Percentiles rank a stretch among this genome's conserved stretches.
These are phyloP conservation scores for Fagus crenata DNA, from an alignment of 306 rosid species.

Conservation along the genomic window DNA sequence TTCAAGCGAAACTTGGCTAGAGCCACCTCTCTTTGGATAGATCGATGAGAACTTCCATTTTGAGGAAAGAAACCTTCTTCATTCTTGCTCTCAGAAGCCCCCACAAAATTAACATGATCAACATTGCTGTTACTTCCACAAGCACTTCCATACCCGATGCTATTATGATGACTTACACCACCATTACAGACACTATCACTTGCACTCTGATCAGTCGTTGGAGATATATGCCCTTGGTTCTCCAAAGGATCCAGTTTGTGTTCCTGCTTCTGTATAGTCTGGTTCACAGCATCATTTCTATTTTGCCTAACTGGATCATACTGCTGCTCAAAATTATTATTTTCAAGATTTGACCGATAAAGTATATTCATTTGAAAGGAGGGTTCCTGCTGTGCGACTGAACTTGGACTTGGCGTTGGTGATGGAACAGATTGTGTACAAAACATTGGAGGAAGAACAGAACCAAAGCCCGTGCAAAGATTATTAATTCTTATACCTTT, in stretches of 20 bases:
- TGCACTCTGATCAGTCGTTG: conserved; percentile 69
- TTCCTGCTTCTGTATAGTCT: conserved; percentile 44
- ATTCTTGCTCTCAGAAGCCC: conserved; percentile 55
- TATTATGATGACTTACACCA: conserved; percentile 50
- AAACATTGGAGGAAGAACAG: conserved; percentile 53
- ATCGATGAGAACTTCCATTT: conserved; percentile 48
- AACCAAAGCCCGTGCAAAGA: conserved; percentile 46
- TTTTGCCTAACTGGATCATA: conserved; percentile 36
- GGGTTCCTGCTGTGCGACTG: conserved; percentile 51
- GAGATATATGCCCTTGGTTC: conserved; percentile 60
- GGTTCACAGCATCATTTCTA: conserved; percentile 36
- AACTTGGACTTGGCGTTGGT: conserved; percentile 45
- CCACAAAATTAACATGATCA: conserved; percentile 46
- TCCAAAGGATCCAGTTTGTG: conserved; percentile 50
- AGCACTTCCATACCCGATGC: conserved; percentile 72
- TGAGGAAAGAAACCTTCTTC: conserved; percentile 51
- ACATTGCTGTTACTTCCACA: conserved; percentile 69
- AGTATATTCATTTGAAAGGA: conserved; percentile 51
- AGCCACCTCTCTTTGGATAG: conserved; percentile 79
- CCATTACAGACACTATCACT: conserved; percentile 75
- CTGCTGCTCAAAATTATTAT: conserved; percentile 48
- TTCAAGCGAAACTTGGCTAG: conserved; percentile 85
- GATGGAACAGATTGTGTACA: conserved; percentile 52
- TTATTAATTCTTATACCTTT: conserved; percentile 60
- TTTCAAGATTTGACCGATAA: conserved; percentile 50